A percentile compares a stretch with the other conserved stretches of the same genome.
phyloP scores from a whole-genome alignment of 257 asterid species.

The Handroanthus guayacan region DNA sequence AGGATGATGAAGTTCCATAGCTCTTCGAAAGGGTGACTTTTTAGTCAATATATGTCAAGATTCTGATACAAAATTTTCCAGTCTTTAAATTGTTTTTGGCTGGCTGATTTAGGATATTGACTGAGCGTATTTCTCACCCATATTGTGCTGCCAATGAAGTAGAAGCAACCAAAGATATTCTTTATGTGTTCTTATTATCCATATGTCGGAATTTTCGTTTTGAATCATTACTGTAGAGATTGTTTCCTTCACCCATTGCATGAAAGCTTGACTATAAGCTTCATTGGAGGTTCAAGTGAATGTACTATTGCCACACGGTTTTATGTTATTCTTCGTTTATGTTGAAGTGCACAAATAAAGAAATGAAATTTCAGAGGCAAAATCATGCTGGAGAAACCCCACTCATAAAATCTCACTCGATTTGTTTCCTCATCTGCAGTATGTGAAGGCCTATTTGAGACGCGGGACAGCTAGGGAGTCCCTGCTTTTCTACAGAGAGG shows the following conservation, averaged over 20 bases:
- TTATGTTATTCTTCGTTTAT: neutral
- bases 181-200: neutral
- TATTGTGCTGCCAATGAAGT: constrained; percentile 1
- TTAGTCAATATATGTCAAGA: neutral
- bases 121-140: neutral
- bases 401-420: constrained; percentile 13
- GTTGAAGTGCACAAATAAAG: constrained; percentile 6
- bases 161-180: neutral
- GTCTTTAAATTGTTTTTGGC: constrained; percentile 1
- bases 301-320: neutral
- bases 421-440: constrained; percentile 50
- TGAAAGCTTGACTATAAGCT: neutral
- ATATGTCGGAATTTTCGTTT: neutral
- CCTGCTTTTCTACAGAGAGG: constrained; percentile 66
- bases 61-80: neutral
- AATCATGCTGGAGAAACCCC: constrained; percentile 1
- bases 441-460: constrained; percentile 82
- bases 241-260: neutral
- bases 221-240: neutral
- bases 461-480: constrained; percentile 87
- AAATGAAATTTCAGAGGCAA: constrained; percentile 14
- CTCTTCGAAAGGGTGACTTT: neutral
- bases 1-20: neutral
- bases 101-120: neutral
- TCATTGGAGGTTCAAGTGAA: neutral